Conservation (phyloP, 257 asterid species). For the Fraxinus excelsior region DNA sequence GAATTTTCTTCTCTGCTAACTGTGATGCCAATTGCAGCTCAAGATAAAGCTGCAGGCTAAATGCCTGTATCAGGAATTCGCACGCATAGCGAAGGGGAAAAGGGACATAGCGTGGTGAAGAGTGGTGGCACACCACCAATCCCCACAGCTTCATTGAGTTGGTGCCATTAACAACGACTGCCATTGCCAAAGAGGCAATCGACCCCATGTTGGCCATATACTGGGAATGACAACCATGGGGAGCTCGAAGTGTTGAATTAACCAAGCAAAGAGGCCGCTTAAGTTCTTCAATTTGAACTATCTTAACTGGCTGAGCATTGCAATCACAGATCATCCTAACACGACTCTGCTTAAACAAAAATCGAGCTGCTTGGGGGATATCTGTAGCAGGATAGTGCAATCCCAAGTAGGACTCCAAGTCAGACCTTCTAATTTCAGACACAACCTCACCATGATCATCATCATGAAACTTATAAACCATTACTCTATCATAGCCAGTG, state of each 20-base stretch:
- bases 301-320: constrained; percentile 39
- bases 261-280: constrained; percentile 57
- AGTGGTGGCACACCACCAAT: constrained; percentile 62
- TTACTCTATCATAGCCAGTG: constrained; percentile 57
- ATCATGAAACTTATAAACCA: constrained; percentile 66
- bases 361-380: constrained; percentile 4
- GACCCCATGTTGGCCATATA: constrained; percentile 67
- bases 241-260: constrained; percentile 61
- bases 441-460: constrained; percentile 71
- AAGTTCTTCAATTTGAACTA: constrained; percentile 48
- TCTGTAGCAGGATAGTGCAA: constrained; percentile 6
- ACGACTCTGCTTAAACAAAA: constrained; percentile 6
- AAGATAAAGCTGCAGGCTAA: constrained; percentile 60
- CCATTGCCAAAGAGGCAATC: constrained; percentile 53
- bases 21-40: constrained; percentile 59
- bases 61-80: constrained; percentile 66
- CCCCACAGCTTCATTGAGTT: constrained; percentile 60
- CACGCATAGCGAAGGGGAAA: constrained; percentile 65
- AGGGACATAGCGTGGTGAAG: constrained; percentile 50
- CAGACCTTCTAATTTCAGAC: constrained; percentile 50
- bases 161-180: constrained; percentile 49
- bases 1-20: constrained; percentile 45
- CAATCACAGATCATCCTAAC: constrained; percentile 54
- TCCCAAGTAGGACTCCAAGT: constrained; percentile 60
- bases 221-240: constrained; percentile 58